These are phyloP conservation scores for Yamadazyma triangularis DNA, from an alignment of 1,139 yeast species.

Conservation along the genomic window DNA sequence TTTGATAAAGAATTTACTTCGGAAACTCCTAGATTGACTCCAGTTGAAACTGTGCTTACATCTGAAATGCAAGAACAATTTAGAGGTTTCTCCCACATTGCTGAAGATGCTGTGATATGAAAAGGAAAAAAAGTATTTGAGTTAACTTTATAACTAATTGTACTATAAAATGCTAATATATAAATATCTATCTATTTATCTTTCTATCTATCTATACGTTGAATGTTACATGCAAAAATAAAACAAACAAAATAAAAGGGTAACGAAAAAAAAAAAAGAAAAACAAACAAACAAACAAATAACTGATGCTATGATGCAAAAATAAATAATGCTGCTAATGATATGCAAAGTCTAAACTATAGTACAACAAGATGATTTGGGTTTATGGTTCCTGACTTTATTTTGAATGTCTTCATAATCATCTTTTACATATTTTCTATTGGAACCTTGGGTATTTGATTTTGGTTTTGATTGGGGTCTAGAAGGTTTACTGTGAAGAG, in stretches of 20 bases:
- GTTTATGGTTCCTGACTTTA: constrained; percentile 1
- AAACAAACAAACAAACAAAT: constrained; percentile 1
- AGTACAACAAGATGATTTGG: constrained; percentile 10
- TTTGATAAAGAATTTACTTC: constrained; percentile 94
- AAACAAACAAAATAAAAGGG: no score
- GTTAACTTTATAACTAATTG: no score
- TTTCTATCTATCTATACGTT: background rate
- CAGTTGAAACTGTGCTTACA: constrained; percentile 83
- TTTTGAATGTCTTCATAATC: constrained; percentile 1
- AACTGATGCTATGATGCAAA: no score
- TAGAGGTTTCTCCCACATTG: constrained; percentile 90
- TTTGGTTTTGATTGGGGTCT: constrained; percentile 1
- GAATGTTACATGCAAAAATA: background rate
- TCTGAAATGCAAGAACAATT: constrained; percentile 93
- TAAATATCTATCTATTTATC: no score
- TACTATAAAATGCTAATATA: background rate
- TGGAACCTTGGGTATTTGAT: background rate
- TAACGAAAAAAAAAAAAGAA: background rate
- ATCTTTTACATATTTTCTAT: constrained; percentile 1
- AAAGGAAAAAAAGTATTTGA: background rate
- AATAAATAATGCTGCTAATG: background rate
- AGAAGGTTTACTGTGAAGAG: background rate
- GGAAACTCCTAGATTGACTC: constrained; percentile 93
- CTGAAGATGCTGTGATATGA: constrained; percentile 55
- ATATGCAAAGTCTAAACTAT: constrained; percentile 6